Conservation (phyloP, 306 rosid species). For the Cicer cuneatum region DNA sequence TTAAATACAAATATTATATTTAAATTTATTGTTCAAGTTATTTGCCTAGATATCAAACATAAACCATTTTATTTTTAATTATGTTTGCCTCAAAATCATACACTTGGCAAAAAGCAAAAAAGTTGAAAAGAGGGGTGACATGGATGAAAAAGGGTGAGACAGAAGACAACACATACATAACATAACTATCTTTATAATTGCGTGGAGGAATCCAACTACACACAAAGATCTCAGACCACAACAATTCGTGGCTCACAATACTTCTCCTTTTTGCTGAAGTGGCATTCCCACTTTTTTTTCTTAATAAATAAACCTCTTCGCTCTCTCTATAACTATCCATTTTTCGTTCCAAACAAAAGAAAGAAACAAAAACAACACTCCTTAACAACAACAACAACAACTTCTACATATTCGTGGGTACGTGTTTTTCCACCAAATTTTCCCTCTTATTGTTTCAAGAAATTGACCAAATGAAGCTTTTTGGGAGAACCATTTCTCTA, state of each 20-base stretch:
- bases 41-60: too few species aligned
- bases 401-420: neutral
- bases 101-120: neutral
- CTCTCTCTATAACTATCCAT: conserved; percentile 10
- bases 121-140: conserved; percentile 47
- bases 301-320: conserved; percentile 37
- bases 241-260: conserved; percentile 84
- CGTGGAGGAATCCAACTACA: conserved; percentile 76
- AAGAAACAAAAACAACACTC: conserved; percentile 24
- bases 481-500: conserved; percentile 77
- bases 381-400: neutral
- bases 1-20: too few species aligned
- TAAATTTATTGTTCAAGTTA: too few species aligned
- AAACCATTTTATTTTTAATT: too few species aligned
- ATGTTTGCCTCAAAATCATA: too few species aligned
- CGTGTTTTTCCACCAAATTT: conserved; percentile 3
- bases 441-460: neutral
- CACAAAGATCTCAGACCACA: conserved; percentile 80
- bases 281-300: conserved; percentile 52
- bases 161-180: conserved; percentile 14
- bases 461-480: conserved; percentile 53
- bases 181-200: conserved; percentile 65
- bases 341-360: conserved; percentile 28
- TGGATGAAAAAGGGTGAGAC: conserved; percentile 53
- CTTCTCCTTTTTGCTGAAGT: conserved; percentile 56